Percentiles rank a stretch among this genome's conserved stretches.
phyloP scores from a whole-genome alignment of 2,329 filamentous ascomycete genomes.

The Chaetomium olivaceum region DNA sequence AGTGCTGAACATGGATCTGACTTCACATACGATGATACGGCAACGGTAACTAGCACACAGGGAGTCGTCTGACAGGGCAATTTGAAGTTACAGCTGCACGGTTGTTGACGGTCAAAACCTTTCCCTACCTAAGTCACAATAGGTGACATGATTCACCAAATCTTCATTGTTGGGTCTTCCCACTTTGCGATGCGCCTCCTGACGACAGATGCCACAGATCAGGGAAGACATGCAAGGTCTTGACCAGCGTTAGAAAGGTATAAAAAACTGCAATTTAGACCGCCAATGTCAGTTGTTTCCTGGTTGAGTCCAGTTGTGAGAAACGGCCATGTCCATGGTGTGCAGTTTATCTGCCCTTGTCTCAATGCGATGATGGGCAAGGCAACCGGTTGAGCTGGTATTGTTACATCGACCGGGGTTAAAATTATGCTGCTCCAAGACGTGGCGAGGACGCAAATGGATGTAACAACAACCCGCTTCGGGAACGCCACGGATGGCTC shows the following conservation, averaged over 20 bases:
- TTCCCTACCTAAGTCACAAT: no score
- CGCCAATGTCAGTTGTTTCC: background rate
- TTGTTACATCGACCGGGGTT: background rate
- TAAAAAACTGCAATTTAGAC: background rate
- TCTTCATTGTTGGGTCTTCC: background rate
- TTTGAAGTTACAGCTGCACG: background rate
- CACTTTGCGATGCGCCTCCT: background rate
- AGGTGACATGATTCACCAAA: background rate
- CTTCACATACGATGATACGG: background rate
- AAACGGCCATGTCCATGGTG: background rate
- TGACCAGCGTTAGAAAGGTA: background rate
- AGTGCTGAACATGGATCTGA: background rate
- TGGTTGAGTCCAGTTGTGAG: background rate
- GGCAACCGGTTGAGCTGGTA: background rate
- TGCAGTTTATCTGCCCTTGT: no score
- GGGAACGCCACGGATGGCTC: background rate
- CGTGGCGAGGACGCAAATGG: background rate
- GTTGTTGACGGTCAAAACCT: background rate
- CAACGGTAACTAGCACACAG: background rate
- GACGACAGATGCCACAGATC: no score
- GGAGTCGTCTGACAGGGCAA: background rate
- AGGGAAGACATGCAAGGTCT: background rate
- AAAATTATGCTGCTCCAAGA: background rate
- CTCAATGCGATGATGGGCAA: background rate
- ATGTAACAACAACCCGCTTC: background rate